phyloP scores from a whole-genome alignment of 441 rosid species.

The Pelargonium cotyledonis region DNA sequence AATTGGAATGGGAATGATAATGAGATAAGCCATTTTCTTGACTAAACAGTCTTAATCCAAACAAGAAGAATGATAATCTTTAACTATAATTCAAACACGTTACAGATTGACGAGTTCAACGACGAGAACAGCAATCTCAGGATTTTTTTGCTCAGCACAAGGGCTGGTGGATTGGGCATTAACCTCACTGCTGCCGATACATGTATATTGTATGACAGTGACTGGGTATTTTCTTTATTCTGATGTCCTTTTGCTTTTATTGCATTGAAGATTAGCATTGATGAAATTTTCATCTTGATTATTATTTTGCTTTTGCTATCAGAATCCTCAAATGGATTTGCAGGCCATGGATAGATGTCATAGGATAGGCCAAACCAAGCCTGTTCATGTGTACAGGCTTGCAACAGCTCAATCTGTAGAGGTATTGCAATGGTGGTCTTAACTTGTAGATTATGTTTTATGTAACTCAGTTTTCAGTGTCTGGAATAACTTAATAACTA shows the following conservation, averaged over 20 bases:
- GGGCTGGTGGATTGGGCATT: conserved; percentile 99
- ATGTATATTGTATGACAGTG: conserved; percentile 93
- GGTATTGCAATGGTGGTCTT: conserved; percentile 33
- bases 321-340: conserved; percentile 98
- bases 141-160: conserved; percentile 86
- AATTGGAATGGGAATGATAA: background rate
- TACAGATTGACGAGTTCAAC: conserved; percentile 76
- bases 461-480: conserved; percentile 1
- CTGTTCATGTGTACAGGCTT: conserved; percentile 98
- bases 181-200: conserved; percentile 97
- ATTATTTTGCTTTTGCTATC: conserved; percentile 22
- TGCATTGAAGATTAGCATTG: conserved; percentile 2
- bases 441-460: background rate
- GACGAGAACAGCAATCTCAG: conserved; percentile 59
- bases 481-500: conserved; percentile 18
- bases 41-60: no score
- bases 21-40: background rate
- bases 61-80: no score
- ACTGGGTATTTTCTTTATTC: conserved; percentile 58
- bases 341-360: conserved; percentile 99
- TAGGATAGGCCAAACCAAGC: conserved; percentile 95
- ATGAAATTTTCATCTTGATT: conserved; percentile 10
- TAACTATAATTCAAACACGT: background rate
- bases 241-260: background rate
- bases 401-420: conserved; percentile 88